A percentile compares a stretch with the other conserved stretches of the same genome.
Evolutionary conservation across 257 asterid genomes (phyloP).

Genomic region (Plantago elongata): DNA sequence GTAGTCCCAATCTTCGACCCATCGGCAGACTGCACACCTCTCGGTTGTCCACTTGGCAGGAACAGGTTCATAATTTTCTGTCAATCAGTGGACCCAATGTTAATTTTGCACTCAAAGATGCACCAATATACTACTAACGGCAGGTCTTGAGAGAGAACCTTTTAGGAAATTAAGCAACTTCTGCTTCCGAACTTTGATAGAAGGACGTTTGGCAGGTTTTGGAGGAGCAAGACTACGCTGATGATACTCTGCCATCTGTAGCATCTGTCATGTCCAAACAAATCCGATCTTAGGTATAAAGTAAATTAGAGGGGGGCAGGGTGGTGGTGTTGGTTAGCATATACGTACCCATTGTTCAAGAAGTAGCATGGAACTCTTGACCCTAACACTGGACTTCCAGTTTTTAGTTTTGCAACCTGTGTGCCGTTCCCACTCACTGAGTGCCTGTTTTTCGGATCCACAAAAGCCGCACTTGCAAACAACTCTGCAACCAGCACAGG

Average conservation of each 20-base stretch:
- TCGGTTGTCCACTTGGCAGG: constrained; percentile 95
- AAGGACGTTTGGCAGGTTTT: constrained; percentile 74
- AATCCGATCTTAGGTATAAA: constrained; percentile 2
- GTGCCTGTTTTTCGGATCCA: constrained; percentile 84
- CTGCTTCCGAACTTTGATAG: constrained; percentile 82
- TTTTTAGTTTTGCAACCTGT: constrained; percentile 78
- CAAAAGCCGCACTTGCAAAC: constrained; percentile 96
- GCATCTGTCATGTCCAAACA: constrained; percentile 51
- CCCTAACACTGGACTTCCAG: constrained; percentile 91
- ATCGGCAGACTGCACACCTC: constrained; percentile 99
- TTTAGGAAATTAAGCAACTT: constrained; percentile 74
- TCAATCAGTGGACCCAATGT: constrained; percentile 24
- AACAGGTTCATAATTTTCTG: constrained; percentile 92
- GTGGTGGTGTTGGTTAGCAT: not conserved
- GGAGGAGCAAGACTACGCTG: constrained; percentile 64
- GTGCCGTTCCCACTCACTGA: constrained; percentile 95
- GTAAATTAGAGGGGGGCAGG: not conserved
- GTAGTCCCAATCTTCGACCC: constrained; percentile 99
- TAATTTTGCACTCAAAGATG: constrained; percentile 14
- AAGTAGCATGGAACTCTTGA: constrained; percentile 73
- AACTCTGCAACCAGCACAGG: constrained; percentile 52
- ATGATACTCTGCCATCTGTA: constrained; percentile 81
- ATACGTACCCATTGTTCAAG: constrained; percentile 96
- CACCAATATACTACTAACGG: constrained; percentile 2
- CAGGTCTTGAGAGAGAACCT: constrained; percentile 43